A percentile compares a stretch with the other conserved stretches of the same genome.
Evolutionary conservation across 2,329 filamentous ascomycete species (phyloP).

Genomic region (Plenodomus tracheiphilus): DNA sequence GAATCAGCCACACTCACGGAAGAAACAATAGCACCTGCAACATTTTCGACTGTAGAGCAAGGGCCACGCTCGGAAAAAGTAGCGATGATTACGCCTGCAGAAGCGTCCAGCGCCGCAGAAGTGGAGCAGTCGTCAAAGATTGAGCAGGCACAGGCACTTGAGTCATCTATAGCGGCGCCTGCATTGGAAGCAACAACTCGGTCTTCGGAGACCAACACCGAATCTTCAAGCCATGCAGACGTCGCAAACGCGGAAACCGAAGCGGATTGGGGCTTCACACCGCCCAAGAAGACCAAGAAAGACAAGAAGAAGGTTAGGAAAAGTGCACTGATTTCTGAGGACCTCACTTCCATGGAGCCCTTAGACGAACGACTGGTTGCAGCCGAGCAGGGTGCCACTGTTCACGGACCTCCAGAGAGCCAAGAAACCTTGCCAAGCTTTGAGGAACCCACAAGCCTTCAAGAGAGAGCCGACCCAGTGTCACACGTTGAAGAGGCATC

Average conservation of each 20-base stretch:
- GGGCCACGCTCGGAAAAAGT: neutral
- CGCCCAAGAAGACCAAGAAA: slow-evolving; percentile 30
- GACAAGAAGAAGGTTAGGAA: slow-evolving; percentile 35
- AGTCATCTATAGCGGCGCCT: slow-evolving; percentile 1
- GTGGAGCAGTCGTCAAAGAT: slow-evolving; percentile 1
- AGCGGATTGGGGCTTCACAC: slow-evolving; percentile 14
- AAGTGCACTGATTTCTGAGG: slow-evolving; percentile 17
- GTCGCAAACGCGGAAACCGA: slow-evolving; percentile 12
- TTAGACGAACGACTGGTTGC: neutral
- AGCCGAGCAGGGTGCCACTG: slow-evolving; percentile 4
- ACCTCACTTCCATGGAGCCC: slow-evolving; percentile 12
- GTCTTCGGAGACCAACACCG: slow-evolving; percentile 6
- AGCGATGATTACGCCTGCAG: neutral
- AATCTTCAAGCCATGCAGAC: slow-evolving; percentile 5
- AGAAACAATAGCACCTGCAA: neutral
- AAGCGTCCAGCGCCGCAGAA: slow-evolving; percentile 2
- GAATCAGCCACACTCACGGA: neutral
- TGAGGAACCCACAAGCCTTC: neutral
- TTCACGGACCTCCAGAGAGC: neutral
- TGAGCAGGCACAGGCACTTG: slow-evolving; percentile 2
- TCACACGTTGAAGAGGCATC: neutral
- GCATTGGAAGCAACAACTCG: neutral
- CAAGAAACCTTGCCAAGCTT: slow-evolving; percentile 2
- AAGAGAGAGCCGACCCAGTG: neutral
- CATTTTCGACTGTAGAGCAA: neutral